phyloP scores from a whole-genome alignment of 495 filamentous ascomycete genomes.

The Neurospora discreta region DNA sequence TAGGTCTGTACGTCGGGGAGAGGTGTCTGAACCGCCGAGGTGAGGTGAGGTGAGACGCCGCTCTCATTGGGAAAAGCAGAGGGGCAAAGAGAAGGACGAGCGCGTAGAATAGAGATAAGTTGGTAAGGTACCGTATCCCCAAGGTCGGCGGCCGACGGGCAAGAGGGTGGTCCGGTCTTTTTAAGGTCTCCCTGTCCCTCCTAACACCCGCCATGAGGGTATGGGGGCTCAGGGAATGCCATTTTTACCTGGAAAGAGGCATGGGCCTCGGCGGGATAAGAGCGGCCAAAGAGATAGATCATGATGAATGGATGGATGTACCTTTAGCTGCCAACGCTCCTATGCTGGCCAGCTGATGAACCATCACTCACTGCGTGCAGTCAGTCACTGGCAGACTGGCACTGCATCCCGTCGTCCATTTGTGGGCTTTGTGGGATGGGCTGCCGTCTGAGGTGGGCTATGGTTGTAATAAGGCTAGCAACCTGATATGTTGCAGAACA shows the following conservation, averaged over 20 bases:
- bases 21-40: not conserved
- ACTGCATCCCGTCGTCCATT: not conserved
- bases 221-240: not conserved
- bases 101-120: not conserved
- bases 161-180: constrained; percentile 16
- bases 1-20: not conserved
- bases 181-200: not conserved
- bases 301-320: not conserved
- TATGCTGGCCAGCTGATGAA: not conserved
- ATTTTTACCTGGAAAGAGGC: not conserved
- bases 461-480: not conserved
- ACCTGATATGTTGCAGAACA: not conserved
- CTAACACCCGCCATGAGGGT: not conserved
- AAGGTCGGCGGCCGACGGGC: constrained; percentile 13
- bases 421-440: not conserved
- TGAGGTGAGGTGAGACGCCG: not conserved
- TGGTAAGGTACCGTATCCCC: constrained; percentile 5
- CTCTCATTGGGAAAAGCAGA: not conserved
- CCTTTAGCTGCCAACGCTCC: not conserved
- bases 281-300: not conserved
- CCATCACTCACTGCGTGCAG: not conserved
- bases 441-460: not conserved
- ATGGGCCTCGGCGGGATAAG: not conserved
- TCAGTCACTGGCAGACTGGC: not conserved
- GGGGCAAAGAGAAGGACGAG: not conserved